Base-by-base conservation (phyloP, 2,329 filamentous ascomycete genomes). In the Zymoseptoria brevis region DNA sequence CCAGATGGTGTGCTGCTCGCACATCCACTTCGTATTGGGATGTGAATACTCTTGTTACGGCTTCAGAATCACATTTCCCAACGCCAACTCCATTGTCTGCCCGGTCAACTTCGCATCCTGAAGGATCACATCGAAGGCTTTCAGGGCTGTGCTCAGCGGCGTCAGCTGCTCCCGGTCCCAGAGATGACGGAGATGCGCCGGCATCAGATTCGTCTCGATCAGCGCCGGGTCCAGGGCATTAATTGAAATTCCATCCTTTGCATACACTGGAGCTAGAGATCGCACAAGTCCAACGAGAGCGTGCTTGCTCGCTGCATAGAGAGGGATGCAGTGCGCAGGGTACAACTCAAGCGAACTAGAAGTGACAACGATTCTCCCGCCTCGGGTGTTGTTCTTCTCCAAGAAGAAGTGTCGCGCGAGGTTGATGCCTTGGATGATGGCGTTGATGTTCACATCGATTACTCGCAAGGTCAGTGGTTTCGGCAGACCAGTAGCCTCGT, bases 391-490 rank as follows among this genome's bases (percentile, higher is more conserved):
- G 57, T 76, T 76, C 53, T 57, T 61, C 61, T 72, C 68, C 53
- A 72, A 61, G 11, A 75, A 73, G 65, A 76, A 77, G 63, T 77
- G 74, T 58, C 73, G 73, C 56, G 75, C 76, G 50, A 77, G 57
- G 69, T 75, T 74, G n/a, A 75, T 63, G 7, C 75, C 75, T 62
- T 77, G 75, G 21, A 77, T 67, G 2, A 75, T 72, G 6, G 70
- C 75, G 55, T 74, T 69, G 3, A 78, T 66, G 65, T 78, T 74
- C 2, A 77, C 74, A 11, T 74, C 65, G 59, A 77, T 65, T 3
- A 68, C 72, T 59, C 71, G 72, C 19, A 76, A 68, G 59, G 75
- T 71, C 62, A 76, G 56, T n/a, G 67, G 68, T 57, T 69, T 72
- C 8, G 74, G 69, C 7, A 67, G 50, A 1, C 61, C 62, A 1